Conservation (phyloP, 176 grass and related monocot genomes). For the Phragmites australis region DNA sequence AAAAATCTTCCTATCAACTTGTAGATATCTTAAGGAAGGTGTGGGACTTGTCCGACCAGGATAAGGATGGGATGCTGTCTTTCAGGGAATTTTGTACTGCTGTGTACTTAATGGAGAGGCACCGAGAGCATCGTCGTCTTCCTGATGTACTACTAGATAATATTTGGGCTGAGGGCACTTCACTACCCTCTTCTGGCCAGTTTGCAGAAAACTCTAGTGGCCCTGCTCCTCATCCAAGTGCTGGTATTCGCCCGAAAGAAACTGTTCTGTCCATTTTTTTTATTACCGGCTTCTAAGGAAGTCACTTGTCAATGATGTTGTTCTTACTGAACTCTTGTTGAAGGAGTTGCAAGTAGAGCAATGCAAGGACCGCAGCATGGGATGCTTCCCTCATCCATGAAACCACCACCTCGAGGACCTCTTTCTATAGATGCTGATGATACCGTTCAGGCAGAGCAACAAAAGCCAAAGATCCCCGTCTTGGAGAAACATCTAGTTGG, state of each 20-base stretch:
- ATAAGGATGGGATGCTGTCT: constrained; percentile 98
- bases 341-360: constrained; percentile 61
- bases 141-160: constrained; percentile 77
- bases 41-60: constrained; percentile 99
- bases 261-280: constrained; percentile 17
- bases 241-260: constrained; percentile 60
- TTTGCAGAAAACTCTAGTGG: constrained; percentile 62
- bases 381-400: constrained; percentile 64
- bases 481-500: constrained; percentile 86
- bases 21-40: constrained; percentile 93
- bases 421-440: constrained; percentile 55
- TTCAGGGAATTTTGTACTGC: constrained; percentile 93
- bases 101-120: constrained; percentile 95
- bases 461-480: constrained; percentile 82
- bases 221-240: constrained; percentile 48
- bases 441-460: constrained; percentile 45
- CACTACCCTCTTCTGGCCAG: constrained; percentile 81
- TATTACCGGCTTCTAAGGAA: constrained; percentile 8
- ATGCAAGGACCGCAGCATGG: constrained; percentile 54
- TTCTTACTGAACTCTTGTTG: constrained; percentile 42
- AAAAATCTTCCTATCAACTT: constrained; percentile 26
- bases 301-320: constrained; percentile 13
- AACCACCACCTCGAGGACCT: constrained; percentile 64
- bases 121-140: constrained; percentile 77
- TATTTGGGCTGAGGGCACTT: constrained; percentile 84